Evolutionary conservation across 1,139 yeast species (phyloP).

Genomic region (Yamadazyma trypodendri): DNA sequence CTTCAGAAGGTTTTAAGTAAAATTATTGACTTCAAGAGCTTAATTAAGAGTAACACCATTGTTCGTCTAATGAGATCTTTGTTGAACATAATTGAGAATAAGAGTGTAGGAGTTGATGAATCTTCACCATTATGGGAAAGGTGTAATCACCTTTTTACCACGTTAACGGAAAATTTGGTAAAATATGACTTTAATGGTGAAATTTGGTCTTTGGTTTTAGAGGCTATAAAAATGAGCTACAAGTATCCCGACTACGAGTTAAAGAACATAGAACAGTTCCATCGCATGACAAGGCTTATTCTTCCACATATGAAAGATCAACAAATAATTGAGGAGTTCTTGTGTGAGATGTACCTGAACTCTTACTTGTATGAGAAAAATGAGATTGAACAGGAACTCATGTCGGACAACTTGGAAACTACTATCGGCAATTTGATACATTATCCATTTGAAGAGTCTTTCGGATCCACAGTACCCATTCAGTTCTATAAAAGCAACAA

Average conservation of each 20-base stretch:
- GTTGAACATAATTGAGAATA: conserved; percentile 28
- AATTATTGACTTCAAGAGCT: conserved; percentile 27
- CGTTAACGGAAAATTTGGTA: conserved; percentile 18
- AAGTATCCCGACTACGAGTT: conserved; percentile 39
- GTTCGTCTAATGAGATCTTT: conserved; percentile 24
- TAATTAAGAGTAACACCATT: conserved; percentile 49
- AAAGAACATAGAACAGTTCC: conserved; percentile 49
- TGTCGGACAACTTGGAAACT: conserved; percentile 11
- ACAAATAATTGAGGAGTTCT: conserved; percentile 36
- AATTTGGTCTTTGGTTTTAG: conserved; percentile 48
- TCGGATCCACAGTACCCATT: conserved; percentile 34
- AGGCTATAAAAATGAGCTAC: conserved; percentile 43
- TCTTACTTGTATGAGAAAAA: conserved; percentile 38
- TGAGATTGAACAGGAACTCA: conserved; percentile 24
- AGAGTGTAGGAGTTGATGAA: conserved; percentile 33
- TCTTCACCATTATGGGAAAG: conserved; percentile 44
- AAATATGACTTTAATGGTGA: conserved; percentile 20
- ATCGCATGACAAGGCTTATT: conserved; percentile 39
- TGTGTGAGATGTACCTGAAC: conserved; percentile 32
- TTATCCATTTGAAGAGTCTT: conserved; percentile 26
- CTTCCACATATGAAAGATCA: conserved; percentile 34
- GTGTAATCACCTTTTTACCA: conserved; percentile 32
- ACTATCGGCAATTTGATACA: conserved; percentile 19
- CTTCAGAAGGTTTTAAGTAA: conserved; percentile 35
- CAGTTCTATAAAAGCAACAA: conserved; percentile 21